phyloP scores from a whole-genome alignment of 129 eudicot species.

The Helichrysum umbraculigerum region DNA sequence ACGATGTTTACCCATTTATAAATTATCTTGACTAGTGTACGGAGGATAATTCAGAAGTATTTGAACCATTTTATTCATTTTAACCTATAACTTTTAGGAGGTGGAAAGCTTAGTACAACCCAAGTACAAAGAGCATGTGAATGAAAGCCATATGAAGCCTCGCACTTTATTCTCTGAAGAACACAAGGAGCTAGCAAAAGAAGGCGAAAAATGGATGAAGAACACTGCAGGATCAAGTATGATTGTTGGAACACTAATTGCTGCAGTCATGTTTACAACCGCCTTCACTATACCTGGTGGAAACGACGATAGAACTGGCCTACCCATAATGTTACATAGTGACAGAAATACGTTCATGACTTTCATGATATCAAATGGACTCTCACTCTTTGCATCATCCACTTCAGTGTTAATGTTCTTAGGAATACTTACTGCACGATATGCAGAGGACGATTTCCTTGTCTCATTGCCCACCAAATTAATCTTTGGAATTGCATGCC shows the following conservation, averaged over 20 bases:
- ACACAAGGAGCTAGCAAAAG: constrained; percentile 43
- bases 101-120: constrained; percentile 55
- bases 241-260: constrained; percentile 57
- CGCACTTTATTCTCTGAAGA: constrained; percentile 40
- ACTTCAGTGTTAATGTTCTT: constrained; percentile 55
- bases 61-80: background rate
- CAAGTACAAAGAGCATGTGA: constrained; percentile 41
- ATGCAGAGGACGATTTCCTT: constrained; percentile 50
- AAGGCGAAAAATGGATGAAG: constrained; percentile 64
- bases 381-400: constrained; percentile 46
- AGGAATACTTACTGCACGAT: constrained; percentile 52
- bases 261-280: constrained; percentile 63
- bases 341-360: constrained; percentile 31
- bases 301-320: constrained; percentile 28
- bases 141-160: constrained; percentile 44
- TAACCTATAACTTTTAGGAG: constrained; percentile 31
- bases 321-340: constrained; percentile 35
- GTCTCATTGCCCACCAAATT: constrained; percentile 47
- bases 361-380: constrained; percentile 43
- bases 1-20: too few species aligned
- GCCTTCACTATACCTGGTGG: constrained; percentile 65
- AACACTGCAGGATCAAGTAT: constrained; percentile 59
- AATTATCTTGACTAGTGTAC: too few species aligned
- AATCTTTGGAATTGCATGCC: constrained; percentile 44
- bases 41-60: too few species aligned